Evolutionary conservation across 1,139 yeast genomes (phyloP), one percentile per base, ranked within the genome.

Genomic region (Magnusiomyces tetraspermus): DNA sequence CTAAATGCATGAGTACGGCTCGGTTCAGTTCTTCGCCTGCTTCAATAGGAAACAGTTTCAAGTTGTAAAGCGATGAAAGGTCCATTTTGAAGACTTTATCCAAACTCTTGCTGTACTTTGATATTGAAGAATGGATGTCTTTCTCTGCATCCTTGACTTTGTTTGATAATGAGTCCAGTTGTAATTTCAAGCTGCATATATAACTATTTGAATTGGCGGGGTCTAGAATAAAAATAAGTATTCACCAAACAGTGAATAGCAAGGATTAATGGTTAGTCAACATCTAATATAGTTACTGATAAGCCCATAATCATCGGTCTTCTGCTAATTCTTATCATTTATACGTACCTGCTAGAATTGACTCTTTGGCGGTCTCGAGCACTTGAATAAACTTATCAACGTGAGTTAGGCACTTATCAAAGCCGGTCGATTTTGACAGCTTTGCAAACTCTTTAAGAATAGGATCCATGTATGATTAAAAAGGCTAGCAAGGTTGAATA

Each of bases 1-100:
- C 59, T 41, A 76, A 59, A 60, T 76, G 78, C 68, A 74, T 67
- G 4, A 73, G 63, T 13, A 76, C 64, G 1, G 79, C 74, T 33
- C 69, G 58, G 53, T 72, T 69, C 46, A 74, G 56, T 15, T 58
- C 60, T 1, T 56, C 59, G 17, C 58, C 55, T 13, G 61, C 52
- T 17, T 59, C 54, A 21, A 59, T 53, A 3, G 61, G 61, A 48
- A 59, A 59, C 36, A 66, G 59, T 15, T 63, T 61, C 44, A 69
- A 63, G 47, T 63, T 64, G 55, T 66, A 68, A 17, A 68, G 62
- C 1, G 65, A 58, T 19, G 63, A 61, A 19, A 58, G 51, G 38
- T 60, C 61, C 6, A 58, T 60, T 15, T 60, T 63, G 52, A 67
- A 67, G 23, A 67, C 60, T 54, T 62, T 63, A 36, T 68, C 71